Evolutionary conservation across 148 eudicot genomes (phyloP).

Genomic region (Rheum nobile): DNA sequence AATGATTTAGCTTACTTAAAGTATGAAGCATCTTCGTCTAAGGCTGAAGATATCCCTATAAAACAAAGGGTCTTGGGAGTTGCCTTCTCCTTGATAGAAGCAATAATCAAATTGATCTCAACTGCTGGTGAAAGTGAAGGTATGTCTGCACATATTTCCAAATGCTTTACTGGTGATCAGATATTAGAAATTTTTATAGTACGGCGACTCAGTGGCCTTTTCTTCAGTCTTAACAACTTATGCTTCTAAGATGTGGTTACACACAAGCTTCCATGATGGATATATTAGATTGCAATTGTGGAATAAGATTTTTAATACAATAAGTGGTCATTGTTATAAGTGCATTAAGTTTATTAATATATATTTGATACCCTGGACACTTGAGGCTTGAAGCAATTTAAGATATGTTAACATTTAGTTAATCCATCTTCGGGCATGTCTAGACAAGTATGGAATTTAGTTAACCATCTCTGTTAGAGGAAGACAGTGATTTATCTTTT

Average conservation of each 20-base stretch:
- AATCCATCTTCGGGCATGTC: not conserved
- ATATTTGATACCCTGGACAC: not conserved
- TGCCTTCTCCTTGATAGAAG: slow-evolving; percentile 76
- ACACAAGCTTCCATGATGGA: not conserved
- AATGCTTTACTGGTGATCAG: not conserved
- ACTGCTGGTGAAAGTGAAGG: slow-evolving; percentile 58
- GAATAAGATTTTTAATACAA: not conserved
- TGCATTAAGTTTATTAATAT: not conserved
- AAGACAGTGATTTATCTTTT: not conserved
- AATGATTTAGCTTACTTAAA: slow-evolving; percentile 77
- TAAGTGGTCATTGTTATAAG: not conserved
- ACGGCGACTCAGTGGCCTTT: not conserved
- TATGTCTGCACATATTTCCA: slow-evolving; percentile 8
- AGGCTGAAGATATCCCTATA: slow-evolving; percentile 28
- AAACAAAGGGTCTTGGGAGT: slow-evolving; percentile 54
- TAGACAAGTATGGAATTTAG: not conserved
- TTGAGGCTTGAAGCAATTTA: not conserved
- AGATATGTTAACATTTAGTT: not conserved
- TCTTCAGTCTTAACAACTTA: not conserved
- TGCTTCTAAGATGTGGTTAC: not conserved
- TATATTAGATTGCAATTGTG: not conserved
- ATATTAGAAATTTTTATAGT: not conserved
- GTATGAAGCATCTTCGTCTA: slow-evolving; percentile 57
- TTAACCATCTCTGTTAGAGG: not conserved
- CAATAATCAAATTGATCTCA: slow-evolving; percentile 63